Percentiles rank a stretch among this genome's conserved stretches.
Evolutionary conservation across 2,329 filamentous ascomycete genomes (phyloP).

Genomic region (Phyllosticta paracitricarpa): DNA sequence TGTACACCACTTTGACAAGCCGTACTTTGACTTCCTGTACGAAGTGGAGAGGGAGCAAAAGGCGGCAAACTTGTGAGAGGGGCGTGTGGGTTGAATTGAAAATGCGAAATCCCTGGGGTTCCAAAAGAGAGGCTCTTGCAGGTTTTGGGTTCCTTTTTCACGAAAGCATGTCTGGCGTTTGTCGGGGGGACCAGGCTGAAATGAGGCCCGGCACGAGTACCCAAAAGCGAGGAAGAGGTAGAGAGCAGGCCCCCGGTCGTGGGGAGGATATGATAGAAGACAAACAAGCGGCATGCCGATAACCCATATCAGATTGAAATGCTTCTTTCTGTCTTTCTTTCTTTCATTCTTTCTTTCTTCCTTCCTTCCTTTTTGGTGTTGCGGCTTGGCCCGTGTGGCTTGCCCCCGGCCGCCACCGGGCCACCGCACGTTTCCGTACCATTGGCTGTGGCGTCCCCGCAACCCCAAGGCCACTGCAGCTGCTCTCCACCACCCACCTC

Average conservation of each 20-base stretch:
- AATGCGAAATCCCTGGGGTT: neutral
- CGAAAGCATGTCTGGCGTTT: conserved; percentile 11
- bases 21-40: conserved; percentile 97
- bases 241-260: neutral
- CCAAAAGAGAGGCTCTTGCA: conserved; percentile 5
- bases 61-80: conserved; percentile 28
- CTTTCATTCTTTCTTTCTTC: too few species aligned
- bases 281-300: neutral
- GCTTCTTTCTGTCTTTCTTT: too few species aligned
- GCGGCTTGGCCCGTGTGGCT: neutral
- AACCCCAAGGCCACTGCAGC: neutral
- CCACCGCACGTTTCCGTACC: neutral
- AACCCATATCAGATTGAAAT: neutral
- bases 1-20: conserved; percentile 96
- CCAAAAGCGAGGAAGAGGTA: neutral
- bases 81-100: neutral
- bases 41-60: conserved; percentile 84
- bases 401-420: neutral
- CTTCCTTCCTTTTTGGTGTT: neutral
- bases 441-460: conserved; percentile 2
- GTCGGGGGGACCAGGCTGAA: conserved; percentile 1
- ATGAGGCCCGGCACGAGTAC: neutral
- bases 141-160: conserved; percentile 8
- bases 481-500: neutral
- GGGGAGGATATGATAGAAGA: neutral